phyloP scores from a whole-genome alignment of 305 asterid genomes.

The Fraxinus velutina region DNA sequence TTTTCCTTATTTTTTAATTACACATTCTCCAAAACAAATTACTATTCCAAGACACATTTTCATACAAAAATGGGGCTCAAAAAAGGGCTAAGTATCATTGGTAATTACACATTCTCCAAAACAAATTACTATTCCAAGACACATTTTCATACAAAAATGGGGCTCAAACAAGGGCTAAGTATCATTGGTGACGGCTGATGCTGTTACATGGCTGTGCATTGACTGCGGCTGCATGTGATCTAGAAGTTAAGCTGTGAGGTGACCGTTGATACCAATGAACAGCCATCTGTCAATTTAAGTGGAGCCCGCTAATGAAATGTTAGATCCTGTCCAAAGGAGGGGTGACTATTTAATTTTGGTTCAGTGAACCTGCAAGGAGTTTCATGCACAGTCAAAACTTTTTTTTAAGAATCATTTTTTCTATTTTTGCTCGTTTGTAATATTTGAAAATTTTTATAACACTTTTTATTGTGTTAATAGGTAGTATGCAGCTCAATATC shows the following conservation, averaged over 20 bases:
- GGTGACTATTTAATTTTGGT: not conserved
- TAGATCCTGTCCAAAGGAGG: not conserved
- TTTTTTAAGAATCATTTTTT: not conserved
- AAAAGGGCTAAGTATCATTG: not conserved
- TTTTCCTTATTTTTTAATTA: no score
- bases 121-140: not conserved
- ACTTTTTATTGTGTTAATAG: not conserved
- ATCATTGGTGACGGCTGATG: not conserved
- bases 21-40: not conserved
- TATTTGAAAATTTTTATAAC: not conserved
- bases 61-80: not conserved
- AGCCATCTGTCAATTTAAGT: not conserved
- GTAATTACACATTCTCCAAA: not conserved
- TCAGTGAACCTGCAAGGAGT: not conserved
- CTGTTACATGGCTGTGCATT: not conserved
- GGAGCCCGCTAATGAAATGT: not conserved
- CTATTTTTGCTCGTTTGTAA: not conserved
- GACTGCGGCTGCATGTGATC: not conserved
- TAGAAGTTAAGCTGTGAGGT: not conserved
- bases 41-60: not conserved
- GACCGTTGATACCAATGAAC: not conserved
- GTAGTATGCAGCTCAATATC: constrained; percentile 11
- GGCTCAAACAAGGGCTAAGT: not conserved
- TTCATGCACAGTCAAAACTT: not conserved
- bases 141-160: not conserved